Evolutionary conservation across 768 basidiomycete genomes (phyloP).

Genomic region (Lyophyllum decastes): DNA sequence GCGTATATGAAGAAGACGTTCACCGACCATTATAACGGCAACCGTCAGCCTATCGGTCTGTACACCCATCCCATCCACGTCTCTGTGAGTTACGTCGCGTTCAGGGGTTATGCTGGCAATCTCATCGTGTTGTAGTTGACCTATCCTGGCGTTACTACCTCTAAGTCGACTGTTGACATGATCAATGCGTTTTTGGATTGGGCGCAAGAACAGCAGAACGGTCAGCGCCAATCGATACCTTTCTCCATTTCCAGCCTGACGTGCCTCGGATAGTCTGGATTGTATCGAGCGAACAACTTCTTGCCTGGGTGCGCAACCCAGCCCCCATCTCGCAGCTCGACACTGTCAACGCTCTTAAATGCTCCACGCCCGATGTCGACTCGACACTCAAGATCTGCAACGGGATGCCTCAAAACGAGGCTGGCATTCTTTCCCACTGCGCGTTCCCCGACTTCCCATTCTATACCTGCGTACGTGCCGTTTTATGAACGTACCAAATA

Average conservation of each 20-base stretch:
- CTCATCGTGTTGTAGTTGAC: constrained; percentile 34
- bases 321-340: constrained; percentile 62
- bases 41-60: constrained; percentile 77
- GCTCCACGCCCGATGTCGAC: constrained; percentile 62
- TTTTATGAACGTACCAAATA: background rate
- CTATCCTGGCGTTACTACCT: constrained; percentile 58
- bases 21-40: constrained; percentile 69
- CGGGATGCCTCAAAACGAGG: constrained; percentile 70
- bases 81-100: constrained; percentile 38
- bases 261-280: constrained; percentile 57
- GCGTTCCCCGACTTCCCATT: constrained; percentile 77
- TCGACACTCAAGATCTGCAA: constrained; percentile 65
- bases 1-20: constrained; percentile 77
- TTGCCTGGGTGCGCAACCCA: constrained; percentile 75
- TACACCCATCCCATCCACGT: constrained; percentile 84
- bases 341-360: constrained; percentile 55
- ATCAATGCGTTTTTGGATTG: constrained; percentile 81
- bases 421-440: constrained; percentile 61
- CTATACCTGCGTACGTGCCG: constrained; percentile 65
- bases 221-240: constrained; percentile 29
- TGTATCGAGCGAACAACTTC: constrained; percentile 68
- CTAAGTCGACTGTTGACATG: constrained; percentile 65
- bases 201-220: constrained; percentile 71
- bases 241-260: background rate
- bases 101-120: background rate